Conservation (phyloP, 371 early-diverging fungal species). For the Apophysomyces elegans region DNA sequence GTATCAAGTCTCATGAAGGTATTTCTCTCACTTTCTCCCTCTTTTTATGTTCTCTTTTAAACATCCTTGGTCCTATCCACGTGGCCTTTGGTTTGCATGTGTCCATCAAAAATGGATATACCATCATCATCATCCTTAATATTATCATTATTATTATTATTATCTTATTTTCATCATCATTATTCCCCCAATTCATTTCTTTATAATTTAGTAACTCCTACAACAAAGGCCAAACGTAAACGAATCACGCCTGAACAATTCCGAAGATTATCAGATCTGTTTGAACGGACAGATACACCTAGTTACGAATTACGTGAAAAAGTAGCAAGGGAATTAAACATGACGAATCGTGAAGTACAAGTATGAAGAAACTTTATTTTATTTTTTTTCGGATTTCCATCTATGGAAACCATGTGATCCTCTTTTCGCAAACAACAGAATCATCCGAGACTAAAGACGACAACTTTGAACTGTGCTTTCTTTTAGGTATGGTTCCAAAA, state of each 20-base stretch:
- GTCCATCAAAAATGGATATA: no score
- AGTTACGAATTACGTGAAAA: conserved; percentile 83
- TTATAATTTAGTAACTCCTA: conserved; percentile 1
- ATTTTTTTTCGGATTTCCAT: conserved; percentile 28
- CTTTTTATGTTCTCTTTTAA: background rate
- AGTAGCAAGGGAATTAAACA: conserved; percentile 81
- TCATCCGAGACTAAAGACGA: conserved; percentile 4
- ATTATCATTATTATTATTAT: no score
- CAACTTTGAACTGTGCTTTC: conserved; percentile 9
- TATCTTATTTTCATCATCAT: no score
- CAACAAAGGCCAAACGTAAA: conserved; percentile 70
- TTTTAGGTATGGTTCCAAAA: conserved; percentile 42
- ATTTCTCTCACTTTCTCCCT: background rate
- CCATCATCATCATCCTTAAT: no score
- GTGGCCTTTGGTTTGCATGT: background rate
- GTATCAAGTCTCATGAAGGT: conserved; percentile 50
- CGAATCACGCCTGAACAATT: conserved; percentile 77
- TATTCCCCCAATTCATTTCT: no score
- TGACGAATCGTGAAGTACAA: conserved; percentile 96
- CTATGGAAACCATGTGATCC: conserved; percentile 31
- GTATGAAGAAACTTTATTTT: conserved; percentile 39
- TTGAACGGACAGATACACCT: conserved; percentile 84
- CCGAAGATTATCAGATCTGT: conserved; percentile 64
- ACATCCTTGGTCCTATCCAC: background rate
- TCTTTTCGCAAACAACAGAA: conserved; percentile 13